Conservation (phyloP, 176 grass and related monocot genomes). For the Aegilops longissima region DNA sequence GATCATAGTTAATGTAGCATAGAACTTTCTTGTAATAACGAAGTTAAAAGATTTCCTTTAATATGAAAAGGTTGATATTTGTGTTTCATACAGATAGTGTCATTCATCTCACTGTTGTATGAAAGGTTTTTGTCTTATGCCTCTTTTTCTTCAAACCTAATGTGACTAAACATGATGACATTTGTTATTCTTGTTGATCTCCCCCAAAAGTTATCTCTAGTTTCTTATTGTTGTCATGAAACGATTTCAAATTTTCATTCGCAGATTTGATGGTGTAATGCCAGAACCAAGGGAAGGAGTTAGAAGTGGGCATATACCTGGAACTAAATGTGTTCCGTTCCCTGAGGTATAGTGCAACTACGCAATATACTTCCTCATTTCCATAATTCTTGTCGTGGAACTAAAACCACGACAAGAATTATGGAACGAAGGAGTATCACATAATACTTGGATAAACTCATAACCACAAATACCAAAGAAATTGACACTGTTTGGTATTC, state of each 20-base stretch:
- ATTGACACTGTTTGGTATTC: background rate
- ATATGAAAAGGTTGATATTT: background rate
- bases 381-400: too few relatives aligned
- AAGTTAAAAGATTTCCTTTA: background rate
- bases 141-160: background rate
- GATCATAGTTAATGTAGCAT: background rate
- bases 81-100: slow-evolving; percentile 13
- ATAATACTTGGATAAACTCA: background rate
- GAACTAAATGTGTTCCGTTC: slow-evolving; percentile 78
- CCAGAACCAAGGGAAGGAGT: slow-evolving; percentile 88
- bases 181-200: background rate
- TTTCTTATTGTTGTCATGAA: background rate
- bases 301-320: slow-evolving; percentile 87
- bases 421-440: background rate
- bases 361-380: background rate
- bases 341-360: slow-evolving; percentile 41
- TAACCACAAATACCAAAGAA: slow-evolving; percentile 26
- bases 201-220: background rate
- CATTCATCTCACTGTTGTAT: background rate
- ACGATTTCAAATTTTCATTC: background rate
- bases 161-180: background rate
- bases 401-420: too few relatives aligned
- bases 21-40: background rate
- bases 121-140: background rate
- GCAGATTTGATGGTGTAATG: slow-evolving; percentile 82